Evolutionary conservation across 225 moss, liverwort and hornwort species (phyloP).

Genomic region (Anthoceros angustus): DNA sequence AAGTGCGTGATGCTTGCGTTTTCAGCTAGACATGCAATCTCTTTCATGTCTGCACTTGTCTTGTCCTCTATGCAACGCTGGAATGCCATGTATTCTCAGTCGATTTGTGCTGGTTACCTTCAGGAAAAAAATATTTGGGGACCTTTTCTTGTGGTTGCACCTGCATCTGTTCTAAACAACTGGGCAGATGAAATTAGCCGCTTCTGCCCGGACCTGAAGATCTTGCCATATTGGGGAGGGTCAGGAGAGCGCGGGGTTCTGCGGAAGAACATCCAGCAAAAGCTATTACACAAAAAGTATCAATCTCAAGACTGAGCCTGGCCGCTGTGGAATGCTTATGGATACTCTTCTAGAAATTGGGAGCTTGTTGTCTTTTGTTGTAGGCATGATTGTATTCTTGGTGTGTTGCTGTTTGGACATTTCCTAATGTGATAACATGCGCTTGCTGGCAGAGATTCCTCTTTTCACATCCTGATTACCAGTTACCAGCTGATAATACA

Average conservation of each 20-base stretch:
- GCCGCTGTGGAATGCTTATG: neutral
- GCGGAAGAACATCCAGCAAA: constrained; percentile 65
- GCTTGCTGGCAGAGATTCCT: constrained; percentile 53
- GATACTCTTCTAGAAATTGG: neutral
- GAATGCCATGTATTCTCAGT: neutral
- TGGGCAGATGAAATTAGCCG: constrained; percentile 97
- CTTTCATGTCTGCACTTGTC: neutral
- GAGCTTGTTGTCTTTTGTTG: neutral
- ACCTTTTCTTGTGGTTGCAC: constrained; percentile 89
- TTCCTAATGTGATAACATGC: neutral
- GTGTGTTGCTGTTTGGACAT: neutral
- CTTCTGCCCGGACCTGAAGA: constrained; percentile 78
- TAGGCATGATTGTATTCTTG: neutral
- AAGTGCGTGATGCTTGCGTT: constrained; percentile 28
- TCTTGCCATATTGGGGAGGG: constrained; percentile 91
- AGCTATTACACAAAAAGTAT: constrained; percentile 39
- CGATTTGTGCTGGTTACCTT: neutral
- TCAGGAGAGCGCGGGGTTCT: constrained; percentile 60
- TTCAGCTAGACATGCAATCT: neutral
- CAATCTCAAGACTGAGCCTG: constrained; percentile 39
- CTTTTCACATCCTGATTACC: constrained; percentile 90
- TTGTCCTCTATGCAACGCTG: neutral
- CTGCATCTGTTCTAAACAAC: constrained; percentile 91
- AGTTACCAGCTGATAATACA: constrained; percentile 93
- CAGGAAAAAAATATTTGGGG: constrained; percentile 99